Conservation (phyloP, 2,329 filamentous ascomycete genomes). For the Exophiala oligosperma region DNA sequence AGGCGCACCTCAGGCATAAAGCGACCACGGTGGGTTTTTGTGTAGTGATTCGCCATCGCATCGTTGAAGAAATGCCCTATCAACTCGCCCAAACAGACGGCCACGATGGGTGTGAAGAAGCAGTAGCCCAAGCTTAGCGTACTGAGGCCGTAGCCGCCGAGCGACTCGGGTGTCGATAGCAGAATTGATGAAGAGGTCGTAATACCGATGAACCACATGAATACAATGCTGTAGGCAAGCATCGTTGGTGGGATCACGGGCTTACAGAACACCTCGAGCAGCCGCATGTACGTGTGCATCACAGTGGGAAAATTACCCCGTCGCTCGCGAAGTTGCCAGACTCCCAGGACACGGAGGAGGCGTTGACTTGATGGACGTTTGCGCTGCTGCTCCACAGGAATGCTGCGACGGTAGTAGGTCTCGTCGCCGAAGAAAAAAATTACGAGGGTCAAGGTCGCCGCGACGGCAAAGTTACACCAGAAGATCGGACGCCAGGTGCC, state of each 20-base stretch:
- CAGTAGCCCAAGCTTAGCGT: slow-evolving; percentile 53
- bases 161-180: slow-evolving; percentile 40
- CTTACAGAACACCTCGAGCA: slow-evolving; percentile 38
- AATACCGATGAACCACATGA: slow-evolving; percentile 48
- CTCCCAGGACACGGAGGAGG: slow-evolving; percentile 29
- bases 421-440: slow-evolving; percentile 37
- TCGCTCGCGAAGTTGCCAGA: slow-evolving; percentile 22
- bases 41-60: slow-evolving; percentile 45
- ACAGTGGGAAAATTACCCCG: slow-evolving; percentile 32
- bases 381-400: slow-evolving; percentile 21
- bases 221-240: slow-evolving; percentile 36
- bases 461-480: slow-evolving; percentile 33
- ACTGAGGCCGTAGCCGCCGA: slow-evolving; percentile 47
- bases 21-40: slow-evolving; percentile 46
- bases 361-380: slow-evolving; percentile 18
- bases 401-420: slow-evolving; percentile 37
- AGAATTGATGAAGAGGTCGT: slow-evolving; percentile 57
- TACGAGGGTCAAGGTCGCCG: slow-evolving; percentile 30
- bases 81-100: slow-evolving; percentile 53
- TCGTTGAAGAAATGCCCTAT: slow-evolving; percentile 59
- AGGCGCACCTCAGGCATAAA: slow-evolving; percentile 60
- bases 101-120: slow-evolving; percentile 59
- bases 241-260: slow-evolving; percentile 35
- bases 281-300: slow-evolving; percentile 34
- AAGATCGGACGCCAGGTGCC: slow-evolving; percentile 37